Evolutionary conservation across 331 rosid genomes (phyloP).

Genomic region (Phaseolus coccineus): DNA sequence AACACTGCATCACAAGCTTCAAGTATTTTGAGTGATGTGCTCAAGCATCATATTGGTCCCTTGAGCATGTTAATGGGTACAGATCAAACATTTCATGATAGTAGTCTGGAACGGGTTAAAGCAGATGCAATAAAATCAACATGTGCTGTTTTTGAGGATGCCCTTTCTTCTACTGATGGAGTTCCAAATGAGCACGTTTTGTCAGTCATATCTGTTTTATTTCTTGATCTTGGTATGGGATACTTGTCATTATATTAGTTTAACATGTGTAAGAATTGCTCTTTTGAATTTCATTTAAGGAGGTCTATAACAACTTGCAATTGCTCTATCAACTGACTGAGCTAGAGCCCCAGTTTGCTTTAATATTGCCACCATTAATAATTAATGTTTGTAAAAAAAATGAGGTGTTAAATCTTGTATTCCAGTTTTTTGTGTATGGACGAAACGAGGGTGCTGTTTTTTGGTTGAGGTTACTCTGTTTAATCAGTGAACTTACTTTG

Average conservation of each 20-base stretch:
- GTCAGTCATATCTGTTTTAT: constrained; percentile 73
- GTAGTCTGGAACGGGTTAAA: constrained; percentile 52
- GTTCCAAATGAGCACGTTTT: constrained; percentile 69
- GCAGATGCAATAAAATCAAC: constrained; percentile 59
- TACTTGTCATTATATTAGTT: constrained; percentile 1
- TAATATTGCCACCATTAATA: background rate
- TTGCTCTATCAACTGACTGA: no score
- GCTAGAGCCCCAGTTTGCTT: background rate
- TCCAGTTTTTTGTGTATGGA: background rate
- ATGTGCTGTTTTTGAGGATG: constrained; percentile 69
- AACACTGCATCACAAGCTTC: constrained; percentile 73
- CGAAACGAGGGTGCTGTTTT: background rate
- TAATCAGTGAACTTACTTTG: constrained; percentile 13
- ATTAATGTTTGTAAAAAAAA: constrained; percentile 1
- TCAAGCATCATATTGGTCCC: constrained; percentile 55
- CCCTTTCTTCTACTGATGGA: constrained; percentile 62
- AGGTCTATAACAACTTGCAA: no score
- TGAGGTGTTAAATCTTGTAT: constrained; percentile 15
- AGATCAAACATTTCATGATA: constrained; percentile 50
- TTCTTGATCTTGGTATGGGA: constrained; percentile 76
- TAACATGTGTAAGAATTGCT: background rate
- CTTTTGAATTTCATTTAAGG: background rate
- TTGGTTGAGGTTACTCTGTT: background rate
- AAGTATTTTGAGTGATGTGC: constrained; percentile 66
- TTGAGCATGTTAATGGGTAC: constrained; percentile 44